Evolutionary conservation across 2,329 filamentous ascomycete species (phyloP).

Genomic region (Stachybotrys echinatus): DNA sequence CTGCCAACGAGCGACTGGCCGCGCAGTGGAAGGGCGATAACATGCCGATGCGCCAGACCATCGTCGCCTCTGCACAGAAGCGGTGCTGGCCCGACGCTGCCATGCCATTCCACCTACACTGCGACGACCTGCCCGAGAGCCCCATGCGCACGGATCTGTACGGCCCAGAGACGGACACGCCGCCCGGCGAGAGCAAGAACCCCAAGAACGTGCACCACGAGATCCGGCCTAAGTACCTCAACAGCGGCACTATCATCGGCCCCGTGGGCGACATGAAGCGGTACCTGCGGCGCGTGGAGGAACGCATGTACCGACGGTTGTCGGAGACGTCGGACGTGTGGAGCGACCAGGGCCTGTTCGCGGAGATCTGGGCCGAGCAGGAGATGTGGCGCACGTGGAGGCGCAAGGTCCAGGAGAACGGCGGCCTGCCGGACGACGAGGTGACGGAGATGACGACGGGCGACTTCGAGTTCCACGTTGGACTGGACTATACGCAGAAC

Average conservation of each 20-base stretch:
- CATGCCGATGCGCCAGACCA: conserved; percentile 12
- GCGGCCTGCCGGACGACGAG: neutral
- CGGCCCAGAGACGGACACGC: conserved; percentile 9
- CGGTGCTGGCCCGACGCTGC: conserved; percentile 10
- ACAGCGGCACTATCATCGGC: conserved; percentile 23
- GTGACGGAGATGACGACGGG: conserved; percentile 1
- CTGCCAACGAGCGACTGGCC: conserved; percentile 9
- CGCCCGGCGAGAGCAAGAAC: neutral
- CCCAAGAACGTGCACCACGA: conserved; percentile 1
- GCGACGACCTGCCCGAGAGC: conserved; percentile 11
- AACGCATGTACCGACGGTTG: conserved; percentile 16
- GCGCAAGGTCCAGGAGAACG: neutral
- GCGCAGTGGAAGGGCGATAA: conserved; percentile 1
- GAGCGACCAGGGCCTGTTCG: conserved; percentile 25
- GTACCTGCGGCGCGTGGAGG: conserved; percentile 17
- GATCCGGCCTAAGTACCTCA: conserved; percentile 21
- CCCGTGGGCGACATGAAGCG: conserved; percentile 18
- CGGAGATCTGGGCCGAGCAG: conserved; percentile 23
- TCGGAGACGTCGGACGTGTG: conserved; percentile 8
- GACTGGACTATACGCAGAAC: conserved; percentile 11
- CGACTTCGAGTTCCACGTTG: conserved; percentile 13
- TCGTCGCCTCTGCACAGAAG: conserved; percentile 13
- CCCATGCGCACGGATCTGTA: conserved; percentile 11
- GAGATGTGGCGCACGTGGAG: conserved; percentile 13
- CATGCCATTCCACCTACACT: conserved; percentile 10